Evolutionary conservation across 2,329 filamentous ascomycete genomes (phyloP).

Genomic region (Fusarium chuoi): DNA sequence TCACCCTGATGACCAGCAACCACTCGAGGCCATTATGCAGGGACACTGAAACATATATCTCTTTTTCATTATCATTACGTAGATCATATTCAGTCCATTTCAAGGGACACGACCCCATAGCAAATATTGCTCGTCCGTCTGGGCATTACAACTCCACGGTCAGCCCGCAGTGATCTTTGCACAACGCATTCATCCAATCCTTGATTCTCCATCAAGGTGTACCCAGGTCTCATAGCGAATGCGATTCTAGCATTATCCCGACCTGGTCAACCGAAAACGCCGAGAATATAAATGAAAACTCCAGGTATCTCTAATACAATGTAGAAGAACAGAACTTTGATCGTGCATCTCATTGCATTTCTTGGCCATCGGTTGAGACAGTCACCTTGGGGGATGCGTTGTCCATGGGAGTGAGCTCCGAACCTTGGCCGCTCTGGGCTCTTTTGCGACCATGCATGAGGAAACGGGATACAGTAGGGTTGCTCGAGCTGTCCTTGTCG

Average conservation of each 20-base stretch:
- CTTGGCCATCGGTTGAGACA: slow-evolving; percentile 42
- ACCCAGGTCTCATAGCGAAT: slow-evolving; percentile 39
- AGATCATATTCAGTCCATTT: slow-evolving; percentile 30
- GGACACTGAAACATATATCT: slow-evolving; percentile 25
- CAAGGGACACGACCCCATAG: slow-evolving; percentile 11
- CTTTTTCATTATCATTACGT: slow-evolving; percentile 44
- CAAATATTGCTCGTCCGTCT: slow-evolving; percentile 3
- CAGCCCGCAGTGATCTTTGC: slow-evolving; percentile 2
- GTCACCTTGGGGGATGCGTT: slow-evolving; percentile 44
- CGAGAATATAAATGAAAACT: slow-evolving; percentile 32
- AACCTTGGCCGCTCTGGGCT: slow-evolving; percentile 70
- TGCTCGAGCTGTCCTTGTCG: slow-evolving; percentile 53
- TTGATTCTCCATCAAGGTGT: slow-evolving; percentile 19
- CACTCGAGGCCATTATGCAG: neutral
- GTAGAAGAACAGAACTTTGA: slow-evolving; percentile 29
- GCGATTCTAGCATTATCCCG: slow-evolving; percentile 39
- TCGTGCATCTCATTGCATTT: slow-evolving; percentile 36
- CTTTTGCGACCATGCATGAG: slow-evolving; percentile 78
- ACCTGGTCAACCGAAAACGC: slow-evolving; percentile 42
- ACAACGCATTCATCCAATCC: slow-evolving; percentile 19
- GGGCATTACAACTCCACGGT: neutral
- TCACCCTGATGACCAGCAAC: neutral
- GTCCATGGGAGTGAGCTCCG: slow-evolving; percentile 76
- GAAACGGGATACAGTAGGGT: slow-evolving; percentile 65
- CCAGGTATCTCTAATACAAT: slow-evolving; percentile 45